Percentiles rank a stretch among this genome's conserved stretches.
phyloP scores from a whole-genome alignment of 768 basidiomycete genomes.

The Scleroderma bovista region DNA sequence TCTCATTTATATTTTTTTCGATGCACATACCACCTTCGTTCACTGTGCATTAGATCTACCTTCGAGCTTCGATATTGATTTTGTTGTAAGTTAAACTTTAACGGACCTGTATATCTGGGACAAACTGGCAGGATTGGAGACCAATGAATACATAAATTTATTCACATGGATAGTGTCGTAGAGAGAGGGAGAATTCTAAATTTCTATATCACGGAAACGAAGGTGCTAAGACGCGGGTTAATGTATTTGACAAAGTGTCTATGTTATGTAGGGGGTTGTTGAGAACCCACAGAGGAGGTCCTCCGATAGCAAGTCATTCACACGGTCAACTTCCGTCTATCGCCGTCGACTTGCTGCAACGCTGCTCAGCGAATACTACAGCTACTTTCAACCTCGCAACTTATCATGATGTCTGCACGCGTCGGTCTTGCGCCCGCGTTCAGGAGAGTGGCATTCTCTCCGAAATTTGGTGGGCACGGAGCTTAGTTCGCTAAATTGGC shows the following conservation, averaged over 20 bases:
- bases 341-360: not conserved
- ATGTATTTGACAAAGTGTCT: too few relatives aligned
- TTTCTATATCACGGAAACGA: too few relatives aligned
- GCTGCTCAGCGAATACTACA: not conserved
- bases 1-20: not conserved
- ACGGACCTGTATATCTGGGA: slow-evolving; percentile 6
- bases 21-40: slow-evolving; percentile 14
- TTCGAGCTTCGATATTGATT: slow-evolving; percentile 18
- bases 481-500: not conserved
- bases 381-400: not conserved
- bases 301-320: not conserved
- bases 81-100: slow-evolving; percentile 20
- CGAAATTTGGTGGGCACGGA: slow-evolving; percentile 23
- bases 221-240: too few relatives aligned
- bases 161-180: too few relatives aligned
- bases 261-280: too few relatives aligned
- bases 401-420: slow-evolving; percentile 37
- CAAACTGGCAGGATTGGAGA: slow-evolving; percentile 1
- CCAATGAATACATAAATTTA: not conserved
- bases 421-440: slow-evolving; percentile 56
- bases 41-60: slow-evolving; percentile 8
- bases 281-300: too few relatives aligned
- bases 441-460: slow-evolving; percentile 42
- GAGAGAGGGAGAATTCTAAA: too few relatives aligned
- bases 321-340: slow-evolving; percentile 2